Base-by-base conservation (phyloP, 1,139 yeast species). In the Nakaseomyces delphensis region DNA sequence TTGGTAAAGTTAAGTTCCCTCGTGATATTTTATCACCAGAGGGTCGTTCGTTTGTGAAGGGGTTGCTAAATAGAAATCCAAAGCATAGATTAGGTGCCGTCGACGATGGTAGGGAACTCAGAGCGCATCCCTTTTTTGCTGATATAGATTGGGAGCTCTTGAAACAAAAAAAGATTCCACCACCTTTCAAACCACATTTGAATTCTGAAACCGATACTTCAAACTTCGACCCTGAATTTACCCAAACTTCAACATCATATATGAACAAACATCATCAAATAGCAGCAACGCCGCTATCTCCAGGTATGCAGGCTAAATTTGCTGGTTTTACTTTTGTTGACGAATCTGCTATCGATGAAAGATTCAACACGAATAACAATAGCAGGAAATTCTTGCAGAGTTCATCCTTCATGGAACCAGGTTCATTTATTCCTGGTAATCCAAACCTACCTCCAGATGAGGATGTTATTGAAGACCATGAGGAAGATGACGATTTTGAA, bases 261-360 rank as follows among this genome's bases (percentile, higher is more conserved):
- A 74, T 85, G 62, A 79, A 76, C 57, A 78, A 78, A 55, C 49
- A 53, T 39, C 84, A 80, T 53, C 56, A 55, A 3, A 52, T 51
- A 19, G 59, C 57, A 3, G 56, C 57, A 8, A 55, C 60, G 1
- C 97, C 97, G 24, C 69, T 91, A 49, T 81, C 94, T 8, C 96
- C 96, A 2, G 95, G 95, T 0, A 78, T 89, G 55, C 98, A 91
- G 66, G 96, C 94, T 43, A 87, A 87, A 59, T 91, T 91, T 66
- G 85, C 86, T 57, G 97, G 97, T 1, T 89, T 89, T 62, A 89
- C 97, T 0, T 91, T 84, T 63, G 96, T 91, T 38, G 96, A 87
- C 59, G 96, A 84, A 52, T 83, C 93, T n/a, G 76, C 93, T 20
- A 79, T 89, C 71, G 95, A 86, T 55, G 95, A 86, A 53, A 86